Percentiles rank a stretch among this genome's conserved stretches.
phyloP scores from a whole-genome alignment of 257 asterid species.

The Rubia yunnanensis region DNA sequence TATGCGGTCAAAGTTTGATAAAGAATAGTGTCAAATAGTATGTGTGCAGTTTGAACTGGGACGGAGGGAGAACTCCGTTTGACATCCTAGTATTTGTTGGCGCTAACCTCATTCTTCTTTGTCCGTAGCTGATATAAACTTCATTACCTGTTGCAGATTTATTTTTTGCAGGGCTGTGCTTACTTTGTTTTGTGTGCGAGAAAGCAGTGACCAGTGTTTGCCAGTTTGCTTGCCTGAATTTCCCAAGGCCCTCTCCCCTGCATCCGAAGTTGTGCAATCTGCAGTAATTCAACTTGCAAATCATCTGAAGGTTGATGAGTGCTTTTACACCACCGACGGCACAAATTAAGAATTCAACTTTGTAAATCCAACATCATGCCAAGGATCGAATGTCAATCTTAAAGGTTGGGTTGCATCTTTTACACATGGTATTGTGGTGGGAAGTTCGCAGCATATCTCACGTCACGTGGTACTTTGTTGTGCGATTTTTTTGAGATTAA shows the following conservation, averaged over 20 bases:
- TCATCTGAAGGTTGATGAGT: constrained; percentile 51
- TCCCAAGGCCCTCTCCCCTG: constrained; percentile 50
- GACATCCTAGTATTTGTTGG: no score
- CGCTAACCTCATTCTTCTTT: not conserved
- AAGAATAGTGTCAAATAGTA: no score
- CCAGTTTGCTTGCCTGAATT: constrained; percentile 85
- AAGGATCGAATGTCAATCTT: not conserved
- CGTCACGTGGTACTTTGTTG: no score
- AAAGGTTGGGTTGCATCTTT: constrained; percentile 6
- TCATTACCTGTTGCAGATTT: constrained; percentile 44
- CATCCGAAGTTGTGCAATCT: constrained; percentile 57
- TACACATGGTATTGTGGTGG: not conserved
- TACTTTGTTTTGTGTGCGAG: constrained; percentile 43
- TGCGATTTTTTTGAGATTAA: no score
- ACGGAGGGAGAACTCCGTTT: no score
- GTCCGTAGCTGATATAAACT: not conserved
- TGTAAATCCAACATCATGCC: not conserved
- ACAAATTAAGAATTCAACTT: constrained; percentile 6
- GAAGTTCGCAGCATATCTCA: not conserved
- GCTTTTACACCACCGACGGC: constrained; percentile 40
- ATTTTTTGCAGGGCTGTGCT: constrained; percentile 89
- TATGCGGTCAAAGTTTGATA: no score
- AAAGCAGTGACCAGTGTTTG: constrained; percentile 35
- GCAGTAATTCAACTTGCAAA: constrained; percentile 50
- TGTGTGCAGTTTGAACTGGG: no score